Evolutionary conservation across 2,329 filamentous ascomycete species (phyloP), one percentile per base, ranked within the genome.

Genomic region (Pseudopyricularia javanii): DNA sequence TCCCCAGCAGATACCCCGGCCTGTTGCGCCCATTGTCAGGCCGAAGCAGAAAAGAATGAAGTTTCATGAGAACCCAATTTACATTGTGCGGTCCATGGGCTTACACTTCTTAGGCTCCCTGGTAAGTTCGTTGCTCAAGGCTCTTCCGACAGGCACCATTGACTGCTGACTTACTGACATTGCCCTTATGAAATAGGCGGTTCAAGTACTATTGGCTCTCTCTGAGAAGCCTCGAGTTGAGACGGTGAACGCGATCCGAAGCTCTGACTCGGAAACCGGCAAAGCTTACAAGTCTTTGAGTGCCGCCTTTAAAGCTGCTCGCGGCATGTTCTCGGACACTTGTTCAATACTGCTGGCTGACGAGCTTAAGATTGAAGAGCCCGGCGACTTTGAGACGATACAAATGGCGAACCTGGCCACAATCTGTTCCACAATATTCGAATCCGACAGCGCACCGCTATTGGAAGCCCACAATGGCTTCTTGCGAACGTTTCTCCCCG

Each of bases 371-470:
- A 68, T 70, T 45, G 64, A 62, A 53, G 66, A 70, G 51, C 60
- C 63, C 8, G 66, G 65, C 8, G 66, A 68, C 55, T 62, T 64
- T 47, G 66, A 68, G 55, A 68, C 66, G 2, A 64, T 78, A 22
- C 70, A 73, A 40, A 65, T 78, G 56, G 68, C 71, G 9, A 78
- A 78, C 54, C 64, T 78, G 53, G 73, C 74, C 3, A 70, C 73
- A 35, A 68, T 76, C 34, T 69, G 69, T 20, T 60, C 62, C 0
- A 72, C 70, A 63, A 55, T 71, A 1, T 61, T 71, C 30, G 68
- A 68, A 28, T 65, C 63, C 3, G 63, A 64, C 40, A 64, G 68
- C 7, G 63, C 69, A 4, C 60, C 72, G 0, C 66, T 74, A 35
- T 59, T 64, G n/a, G 67, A 70, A 24, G 64, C 71, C 9, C 70